These are phyloP conservation scores for Phytopythium kandeliae DNA, from an alignment of 352 stramenopile genomes.

Conservation along the genomic window DNA sequence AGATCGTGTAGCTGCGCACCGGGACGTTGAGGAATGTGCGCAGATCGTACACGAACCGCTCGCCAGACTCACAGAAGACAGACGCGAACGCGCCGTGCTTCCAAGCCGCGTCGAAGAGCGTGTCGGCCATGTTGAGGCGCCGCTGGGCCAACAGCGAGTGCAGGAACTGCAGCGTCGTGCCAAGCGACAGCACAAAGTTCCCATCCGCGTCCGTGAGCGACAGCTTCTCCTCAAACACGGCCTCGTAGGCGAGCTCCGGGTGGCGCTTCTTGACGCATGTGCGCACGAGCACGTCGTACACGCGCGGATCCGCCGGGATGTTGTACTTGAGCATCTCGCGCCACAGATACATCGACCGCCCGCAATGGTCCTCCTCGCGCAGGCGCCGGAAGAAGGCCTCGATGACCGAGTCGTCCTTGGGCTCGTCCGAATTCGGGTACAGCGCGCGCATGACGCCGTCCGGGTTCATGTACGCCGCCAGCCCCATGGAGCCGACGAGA, in stretches of 20 bases:
- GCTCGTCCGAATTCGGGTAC: conserved; percentile 76
- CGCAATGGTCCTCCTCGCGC: conserved; percentile 81
- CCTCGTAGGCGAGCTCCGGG: conserved; percentile 69
- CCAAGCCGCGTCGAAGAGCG: conserved; percentile 48
- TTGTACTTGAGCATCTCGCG: conserved; percentile 75
- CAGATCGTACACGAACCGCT: conserved; percentile 58
- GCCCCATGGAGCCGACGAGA: conserved; percentile 72
- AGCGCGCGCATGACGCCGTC: conserved; percentile 72
- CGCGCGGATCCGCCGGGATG: conserved; percentile 54
- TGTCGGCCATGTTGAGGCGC: conserved; percentile 56
- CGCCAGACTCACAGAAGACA: conserved; percentile 39
- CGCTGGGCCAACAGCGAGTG: conserved; percentile 69
- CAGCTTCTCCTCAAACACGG: conserved; percentile 59
- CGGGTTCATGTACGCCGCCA: conserved; percentile 83
- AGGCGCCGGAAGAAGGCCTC: conserved; percentile 80
- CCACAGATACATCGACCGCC: conserved; percentile 82
- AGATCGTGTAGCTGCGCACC: conserved; percentile 59
- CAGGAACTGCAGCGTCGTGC: conserved; percentile 56
- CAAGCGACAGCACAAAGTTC: conserved; percentile 53
- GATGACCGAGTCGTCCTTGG: conserved; percentile 55
- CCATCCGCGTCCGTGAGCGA: conserved; percentile 43
- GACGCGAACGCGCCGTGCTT: conserved; percentile 45
- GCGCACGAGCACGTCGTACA: conserved; percentile 78
- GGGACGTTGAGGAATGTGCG: conserved; percentile 46
- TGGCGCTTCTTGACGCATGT: conserved; percentile 83